phyloP scores from a whole-genome alignment of 495 filamentous ascomycete genomes.

The Hypoxylon cercidicola region DNA sequence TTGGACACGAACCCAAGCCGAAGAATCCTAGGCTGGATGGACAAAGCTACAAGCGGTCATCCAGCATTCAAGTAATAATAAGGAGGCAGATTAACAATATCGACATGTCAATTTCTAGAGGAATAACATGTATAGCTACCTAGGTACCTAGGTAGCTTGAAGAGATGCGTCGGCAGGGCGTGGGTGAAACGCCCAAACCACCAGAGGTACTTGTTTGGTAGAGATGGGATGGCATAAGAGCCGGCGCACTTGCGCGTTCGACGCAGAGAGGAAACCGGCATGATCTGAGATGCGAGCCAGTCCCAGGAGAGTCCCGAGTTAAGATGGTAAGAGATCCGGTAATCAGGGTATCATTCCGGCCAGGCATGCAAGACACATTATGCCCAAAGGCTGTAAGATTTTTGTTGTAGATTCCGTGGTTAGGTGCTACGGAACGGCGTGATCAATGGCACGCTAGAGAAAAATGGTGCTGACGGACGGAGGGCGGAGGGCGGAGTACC shows the following conservation, averaged over 20 bases:
- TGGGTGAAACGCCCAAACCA: constrained; percentile 28
- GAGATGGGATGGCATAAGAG: constrained; percentile 22
- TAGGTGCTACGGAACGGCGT: constrained; percentile 23
- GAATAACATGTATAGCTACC: constrained; percentile 25
- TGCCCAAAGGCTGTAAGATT: constrained; percentile 38
- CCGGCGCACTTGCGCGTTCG: constrained; percentile 20
- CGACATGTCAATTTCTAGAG: constrained; percentile 19
- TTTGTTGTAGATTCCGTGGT: constrained; percentile 26
- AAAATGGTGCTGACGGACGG: constrained; percentile 26
- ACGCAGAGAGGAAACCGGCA: constrained; percentile 15
- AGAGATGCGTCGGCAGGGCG: constrained; percentile 31
- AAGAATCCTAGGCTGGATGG: constrained; percentile 32
- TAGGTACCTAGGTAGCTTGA: constrained; percentile 17
- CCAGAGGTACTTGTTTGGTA: constrained; percentile 10
- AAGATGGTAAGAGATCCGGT: constrained; percentile 42
- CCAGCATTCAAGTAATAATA: constrained; percentile 35
- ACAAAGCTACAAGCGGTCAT: constrained; percentile 18
- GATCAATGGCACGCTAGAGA: constrained; percentile 39
- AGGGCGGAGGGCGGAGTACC: constrained; percentile 23
- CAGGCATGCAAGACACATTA: constrained; percentile 36
- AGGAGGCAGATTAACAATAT: constrained; percentile 16
- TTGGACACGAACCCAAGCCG: constrained; percentile 17
- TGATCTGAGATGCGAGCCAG: constrained; percentile 22
- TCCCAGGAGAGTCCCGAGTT: constrained; percentile 40
- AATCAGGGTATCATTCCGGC: constrained; percentile 42